Base-by-base conservation (phyloP, 2,329 filamentous ascomycete species). In the Nothophaeocryptopus gaeumannii region DNA sequence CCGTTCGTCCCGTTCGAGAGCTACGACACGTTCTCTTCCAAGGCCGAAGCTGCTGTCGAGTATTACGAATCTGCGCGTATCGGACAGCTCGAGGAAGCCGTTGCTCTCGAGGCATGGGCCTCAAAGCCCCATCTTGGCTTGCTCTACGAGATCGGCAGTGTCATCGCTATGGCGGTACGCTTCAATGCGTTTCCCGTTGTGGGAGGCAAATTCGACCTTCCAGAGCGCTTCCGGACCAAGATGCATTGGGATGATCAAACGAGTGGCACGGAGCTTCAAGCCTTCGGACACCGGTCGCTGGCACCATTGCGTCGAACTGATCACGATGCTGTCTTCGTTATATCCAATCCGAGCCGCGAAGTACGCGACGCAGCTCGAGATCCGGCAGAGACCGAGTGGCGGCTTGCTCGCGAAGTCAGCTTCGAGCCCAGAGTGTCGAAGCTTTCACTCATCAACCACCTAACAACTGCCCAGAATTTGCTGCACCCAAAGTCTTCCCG, bases 151-250 rank as follows among this genome's bases (percentile, higher is more conserved):
- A 39, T 59, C 8, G 57, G 57, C 10, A 32, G 36, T 13, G 20
- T 46, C 10, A 38, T 55, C 11, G 51, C 51, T 4, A 37, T 59
- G 47, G 57, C 52, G 8, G 47, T 59, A 7, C 42, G 15, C 7
- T 59, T 58, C 46, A 31, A 33, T 29, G 15, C 37, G 1, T 51
- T 50, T 35, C 34, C 39, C 11, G 47, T 41, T 26, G 40, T 56
- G 12, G 47, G 50, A n/a, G 56, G 53, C 5, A 82, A 47, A 11
- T 57, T 55, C 29, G 34, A 45, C 7, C 41, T 59, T 5, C 57
- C 57, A 1, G 56, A 56, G 39, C 39, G 54, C 8, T 47, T 58
- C 13, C 39, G 10, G 4, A 31, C 39, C 1, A 43, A 39, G 12
- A 45, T 51, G 26, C 20, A 26, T 4, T 26, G 20, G 20, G 20